A percentile compares a stretch with the other conserved stretches of the same genome.
These are phyloP conservation scores for Naganishia vaughanmartiniae DNA, from an alignment of 768 basidiomycete species.

Conservation along the genomic window DNA sequence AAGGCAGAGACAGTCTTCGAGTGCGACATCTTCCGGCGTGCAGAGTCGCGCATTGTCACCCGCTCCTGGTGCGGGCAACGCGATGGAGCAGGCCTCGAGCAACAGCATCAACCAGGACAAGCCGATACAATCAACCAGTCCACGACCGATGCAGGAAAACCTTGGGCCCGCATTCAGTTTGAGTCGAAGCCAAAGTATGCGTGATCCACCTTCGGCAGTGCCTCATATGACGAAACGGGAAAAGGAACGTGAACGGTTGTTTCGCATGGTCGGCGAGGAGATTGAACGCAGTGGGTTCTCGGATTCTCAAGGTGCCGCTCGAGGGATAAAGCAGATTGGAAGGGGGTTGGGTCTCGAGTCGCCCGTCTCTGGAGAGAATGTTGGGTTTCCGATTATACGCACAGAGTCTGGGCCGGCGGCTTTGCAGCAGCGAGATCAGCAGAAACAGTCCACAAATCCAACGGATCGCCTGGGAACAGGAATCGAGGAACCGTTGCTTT, in stretches of 20 bases:
- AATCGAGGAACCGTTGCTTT: not conserved
- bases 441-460: not conserved
- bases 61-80: not conserved
- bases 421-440: not conserved
- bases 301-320: slow-evolving; percentile 27
- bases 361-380: not conserved
- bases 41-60: slow-evolving; percentile 12
- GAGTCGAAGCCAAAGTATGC: slow-evolving; percentile 34
- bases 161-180: slow-evolving; percentile 5
- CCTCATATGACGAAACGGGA: slow-evolving; percentile 35
- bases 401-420: slow-evolving; percentile 14
- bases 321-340: slow-evolving; percentile 47
- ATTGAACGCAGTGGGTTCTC: slow-evolving; percentile 38
- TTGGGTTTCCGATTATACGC: slow-evolving; percentile 10
- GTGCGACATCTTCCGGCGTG: not conserved
- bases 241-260: slow-evolving; percentile 45
- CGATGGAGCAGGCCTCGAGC: not conserved
- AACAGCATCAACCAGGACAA: not conserved
- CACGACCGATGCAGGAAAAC: slow-evolving; percentile 7
- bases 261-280: slow-evolving; percentile 47
- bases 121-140: not conserved
- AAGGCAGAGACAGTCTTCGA: slow-evolving; percentile 20
- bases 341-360: slow-evolving; percentile 33
- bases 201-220: slow-evolving; percentile 13
- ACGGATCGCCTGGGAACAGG: not conserved